Conservation (phyloP, 148 eudicot genomes). For the Talinum fruticosum region DNA sequence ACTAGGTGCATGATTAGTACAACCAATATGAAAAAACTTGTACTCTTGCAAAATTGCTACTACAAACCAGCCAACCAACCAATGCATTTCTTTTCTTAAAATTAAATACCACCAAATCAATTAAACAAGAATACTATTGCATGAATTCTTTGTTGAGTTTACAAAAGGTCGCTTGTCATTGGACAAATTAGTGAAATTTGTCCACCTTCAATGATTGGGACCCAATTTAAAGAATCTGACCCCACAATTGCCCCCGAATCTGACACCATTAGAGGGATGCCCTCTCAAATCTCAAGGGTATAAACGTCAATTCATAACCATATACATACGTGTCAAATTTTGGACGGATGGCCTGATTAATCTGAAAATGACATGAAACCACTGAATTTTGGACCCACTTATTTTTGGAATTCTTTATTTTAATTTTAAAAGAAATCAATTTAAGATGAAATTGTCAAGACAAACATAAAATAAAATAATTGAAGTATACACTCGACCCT, state of each 20-base stretch:
- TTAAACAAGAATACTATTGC: not conserved
- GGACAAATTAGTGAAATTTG: constrained; percentile 25
- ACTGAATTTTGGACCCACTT: constrained; percentile 26
- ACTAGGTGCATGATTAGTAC: not conserved
- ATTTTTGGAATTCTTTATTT: too few relatives aligned
- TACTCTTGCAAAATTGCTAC: not conserved
- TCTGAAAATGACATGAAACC: constrained; percentile 26
- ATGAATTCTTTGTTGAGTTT: not conserved
- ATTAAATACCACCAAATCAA: not conserved
- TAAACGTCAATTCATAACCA: not conserved
- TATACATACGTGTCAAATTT: constrained; percentile 21
- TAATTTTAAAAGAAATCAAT: too few relatives aligned
- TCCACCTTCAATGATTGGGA: constrained; percentile 40
- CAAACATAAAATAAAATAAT: too few relatives aligned
- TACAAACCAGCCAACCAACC: not conserved
- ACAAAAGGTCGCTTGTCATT: constrained; percentile 36
- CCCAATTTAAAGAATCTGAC: constrained; percentile 27
- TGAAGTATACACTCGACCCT: too few relatives aligned
- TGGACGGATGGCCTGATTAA: constrained; percentile 24
- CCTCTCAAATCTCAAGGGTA: constrained; percentile 15
- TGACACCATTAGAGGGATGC: constrained; percentile 26
- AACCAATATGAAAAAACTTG: not conserved
- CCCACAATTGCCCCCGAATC: constrained; percentile 37
- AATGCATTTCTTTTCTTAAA: not conserved
- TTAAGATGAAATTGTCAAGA: too few relatives aligned